These are phyloP conservation scores for Sporisorium iseilematis-ciliati DNA, from an alignment of 1,284 basidiomycete species.

Conservation along the genomic window DNA sequence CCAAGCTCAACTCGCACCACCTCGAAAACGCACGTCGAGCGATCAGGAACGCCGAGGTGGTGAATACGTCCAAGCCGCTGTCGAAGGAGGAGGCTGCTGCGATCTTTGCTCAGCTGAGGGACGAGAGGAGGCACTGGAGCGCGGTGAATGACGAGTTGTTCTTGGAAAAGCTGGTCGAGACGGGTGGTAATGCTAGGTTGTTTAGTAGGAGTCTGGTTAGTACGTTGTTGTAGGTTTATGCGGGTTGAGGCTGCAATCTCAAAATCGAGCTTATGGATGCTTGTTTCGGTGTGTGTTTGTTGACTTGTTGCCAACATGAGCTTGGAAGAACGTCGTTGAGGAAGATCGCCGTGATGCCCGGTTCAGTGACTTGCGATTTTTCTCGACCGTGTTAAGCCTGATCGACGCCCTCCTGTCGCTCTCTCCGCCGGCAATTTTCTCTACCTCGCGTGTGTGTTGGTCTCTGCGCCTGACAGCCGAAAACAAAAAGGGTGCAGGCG, in stretches of 20 bases:
- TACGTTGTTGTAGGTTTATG: conserved; percentile 35
- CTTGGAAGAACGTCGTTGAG: no score
- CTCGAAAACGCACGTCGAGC: conserved; percentile 42
- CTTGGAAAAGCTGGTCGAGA: conserved; percentile 62
- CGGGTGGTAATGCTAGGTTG: conserved; percentile 54
- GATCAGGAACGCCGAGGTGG: conserved; percentile 26
- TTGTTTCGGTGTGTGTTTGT: background rate
- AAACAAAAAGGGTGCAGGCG: conserved; percentile 1
- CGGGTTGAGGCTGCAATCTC: background rate
- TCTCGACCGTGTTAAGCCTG: no score
- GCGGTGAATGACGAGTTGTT: conserved; percentile 63
- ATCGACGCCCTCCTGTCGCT: no score
- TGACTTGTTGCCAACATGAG: no score
- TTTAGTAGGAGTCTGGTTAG: conserved; percentile 55
- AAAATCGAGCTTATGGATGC: background rate
- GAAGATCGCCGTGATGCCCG: no score
- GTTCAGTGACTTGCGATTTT: no score
- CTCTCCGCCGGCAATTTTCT: no score
- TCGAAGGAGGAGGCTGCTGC: conserved; percentile 47
- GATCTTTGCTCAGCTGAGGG: conserved; percentile 51
- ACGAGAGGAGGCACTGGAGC: conserved; percentile 51
- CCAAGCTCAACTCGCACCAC: conserved; percentile 47
- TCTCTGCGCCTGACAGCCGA: background rate
- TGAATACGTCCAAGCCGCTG: conserved; percentile 40
- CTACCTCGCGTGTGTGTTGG: no score